Evolutionary conservation across 331 rosid genomes (phyloP), one percentile per base, ranked within the genome.

Genomic region (Saraca asoca): DNA sequence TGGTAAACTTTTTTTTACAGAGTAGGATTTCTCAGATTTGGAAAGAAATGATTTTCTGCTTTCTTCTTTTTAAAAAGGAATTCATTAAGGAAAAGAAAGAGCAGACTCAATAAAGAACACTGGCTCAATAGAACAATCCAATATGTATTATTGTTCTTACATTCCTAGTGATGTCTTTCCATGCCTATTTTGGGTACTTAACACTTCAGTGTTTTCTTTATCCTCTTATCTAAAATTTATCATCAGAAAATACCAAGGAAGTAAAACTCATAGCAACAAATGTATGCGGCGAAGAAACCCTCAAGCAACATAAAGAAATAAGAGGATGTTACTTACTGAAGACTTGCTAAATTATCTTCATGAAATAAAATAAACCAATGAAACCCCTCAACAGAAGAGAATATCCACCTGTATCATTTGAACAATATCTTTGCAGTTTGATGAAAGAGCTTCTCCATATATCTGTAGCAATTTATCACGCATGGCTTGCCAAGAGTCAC

Each of bases 391-490:
- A 67, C 58, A 75, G 46, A 24, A 42, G 58, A 60, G 64, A 77
- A 56, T 34, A 49, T 56, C 51, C 69, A 91, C 98, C 85, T 90
- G 97, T 66, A 90, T 68, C 78, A 86, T 83, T 84, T 82, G 85
- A 69, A 82, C 85, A 20, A 93, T 76, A 79, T 75, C 85, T 60
- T 84, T 58, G 72, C 90, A 86, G 76, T 80, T 83, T 62, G 98
- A 87, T 12, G 96, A 83, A 75, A 93, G 89, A 65, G 90, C 90
- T 62, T 86, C 86, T 51, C 84, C 76, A 64, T 84, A 87, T 55
- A 90, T 79, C 81, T 70, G 65, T 58, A 90, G 81, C 69, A 90
- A 62, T 15, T 72, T 86, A 73, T 85, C 82, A 70, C 88, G 84
- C 90, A 68, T 72, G 59, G 59, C 85, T 70, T 49, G 69, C 83